Evolutionary conservation across 176 grass and related monocot genomes (phyloP).

Genomic region (Carex myosuroides): DNA sequence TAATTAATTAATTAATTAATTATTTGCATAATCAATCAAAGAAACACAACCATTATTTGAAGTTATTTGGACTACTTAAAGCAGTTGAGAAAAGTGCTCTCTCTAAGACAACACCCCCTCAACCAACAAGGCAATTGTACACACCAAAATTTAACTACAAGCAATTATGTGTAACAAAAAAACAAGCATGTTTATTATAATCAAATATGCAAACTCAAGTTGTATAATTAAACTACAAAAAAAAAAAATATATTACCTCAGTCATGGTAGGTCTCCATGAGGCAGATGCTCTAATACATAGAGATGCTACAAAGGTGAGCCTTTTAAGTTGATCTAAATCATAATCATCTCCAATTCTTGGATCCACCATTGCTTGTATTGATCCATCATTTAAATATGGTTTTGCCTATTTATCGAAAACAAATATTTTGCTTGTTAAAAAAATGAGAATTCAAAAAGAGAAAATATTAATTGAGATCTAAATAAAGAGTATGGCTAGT

Average conservation of each 20-base stretch:
- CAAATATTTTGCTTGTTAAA: background rate
- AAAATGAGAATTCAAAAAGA: background rate
- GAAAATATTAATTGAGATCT: background rate
- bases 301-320: slow-evolving; percentile 74
- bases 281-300: slow-evolving; percentile 59
- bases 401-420: slow-evolving; percentile 47
- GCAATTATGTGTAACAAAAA: background rate
- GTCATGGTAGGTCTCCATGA: slow-evolving; percentile 83
- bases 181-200: background rate
- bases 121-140: background rate
- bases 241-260: slow-evolving; percentile 40
- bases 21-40: background rate
- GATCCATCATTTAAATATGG: slow-evolving; percentile 68
- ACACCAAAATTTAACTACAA: background rate
- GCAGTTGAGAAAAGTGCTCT: slow-evolving; percentile 3
- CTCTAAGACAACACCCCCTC: background rate
- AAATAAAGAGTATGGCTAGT: background rate
- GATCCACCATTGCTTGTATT: slow-evolving; percentile 62
- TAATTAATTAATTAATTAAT: background rate
- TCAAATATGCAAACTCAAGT: background rate
- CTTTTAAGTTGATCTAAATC: slow-evolving; percentile 66
- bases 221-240: background rate
- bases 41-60: background rate
- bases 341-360: slow-evolving; percentile 57
- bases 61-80: background rate